Conservation (phyloP, 345 rosid genomes). For the Gossypium longicalyx region DNA sequence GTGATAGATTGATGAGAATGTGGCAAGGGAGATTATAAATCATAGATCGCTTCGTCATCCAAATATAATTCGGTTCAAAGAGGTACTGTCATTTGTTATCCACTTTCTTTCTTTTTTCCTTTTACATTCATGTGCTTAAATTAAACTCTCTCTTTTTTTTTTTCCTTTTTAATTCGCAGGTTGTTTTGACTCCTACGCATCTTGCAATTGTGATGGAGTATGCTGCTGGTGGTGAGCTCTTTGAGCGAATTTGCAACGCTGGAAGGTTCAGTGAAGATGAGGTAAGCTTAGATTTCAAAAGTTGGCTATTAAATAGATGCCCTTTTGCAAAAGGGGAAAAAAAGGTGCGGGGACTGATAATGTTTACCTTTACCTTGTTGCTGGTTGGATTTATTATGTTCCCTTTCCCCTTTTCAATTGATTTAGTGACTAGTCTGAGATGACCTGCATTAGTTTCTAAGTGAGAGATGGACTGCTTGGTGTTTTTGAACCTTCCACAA, state of each 20-base stretch:
- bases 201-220: slow-evolving; percentile 89
- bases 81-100: slow-evolving; percentile 30
- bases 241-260: slow-evolving; percentile 76
- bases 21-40: slow-evolving; percentile 82
- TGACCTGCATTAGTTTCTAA: neutral
- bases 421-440: neutral
- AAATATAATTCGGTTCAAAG: slow-evolving; percentile 83
- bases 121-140: neutral
- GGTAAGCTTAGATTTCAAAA: slow-evolving; percentile 26
- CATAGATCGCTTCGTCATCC: slow-evolving; percentile 87
- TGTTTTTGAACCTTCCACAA: neutral
- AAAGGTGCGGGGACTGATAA: neutral
- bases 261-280: slow-evolving; percentile 91
- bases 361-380: neutral
- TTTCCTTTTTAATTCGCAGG: slow-evolving; percentile 15
- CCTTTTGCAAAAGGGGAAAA: neutral
- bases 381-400: neutral
- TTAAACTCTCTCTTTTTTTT: neutral
- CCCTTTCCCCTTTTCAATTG: neutral
- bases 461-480: neutral
- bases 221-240: slow-evolving; percentile 88
- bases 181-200: slow-evolving; percentile 37
- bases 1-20: slow-evolving; percentile 79
- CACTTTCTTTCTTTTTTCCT: neutral
- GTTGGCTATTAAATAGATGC: neutral